Evolutionary conservation across 768 basidiomycete genomes (phyloP), one percentile per base, ranked within the genome.

Genomic region (Cubamyces sp.): DNA sequence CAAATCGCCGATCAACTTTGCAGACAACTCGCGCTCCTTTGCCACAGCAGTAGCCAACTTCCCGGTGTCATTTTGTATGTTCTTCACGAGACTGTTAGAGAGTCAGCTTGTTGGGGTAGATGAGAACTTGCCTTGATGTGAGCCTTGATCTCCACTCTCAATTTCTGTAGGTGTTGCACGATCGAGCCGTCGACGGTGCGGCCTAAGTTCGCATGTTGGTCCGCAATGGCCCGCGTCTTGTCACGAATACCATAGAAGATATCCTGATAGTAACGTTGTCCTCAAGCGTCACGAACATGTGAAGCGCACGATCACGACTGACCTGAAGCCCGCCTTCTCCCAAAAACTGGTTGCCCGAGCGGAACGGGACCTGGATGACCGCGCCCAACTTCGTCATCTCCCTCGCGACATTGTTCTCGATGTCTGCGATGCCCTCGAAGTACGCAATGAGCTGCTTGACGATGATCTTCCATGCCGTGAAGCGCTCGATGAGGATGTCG

Each of bases 291-390:
- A 14, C 11, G 26, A 25, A 14, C 12, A 0, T 26, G 14, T 28
- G 5, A 25, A 26, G 34, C 41, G 60, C 34, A 34, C 11, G 8
- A 3, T 30, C 5, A 34, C 30, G 66, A 57, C 80, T 37, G 61
- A 84, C 88, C 83, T 96, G 94, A 51, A 99, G 79, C 50, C 97
- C 96, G 14, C 92, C 93, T 74, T 98, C 95, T n/a, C 97, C 97
- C 4, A 99, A 81, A 73, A 99, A 99, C 79, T 98, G 96, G 76
- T 97, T 96, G 7, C 95, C 96, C 3, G 92, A 85, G 39, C 90
- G 81, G 79, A 99, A 98, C 0, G 97, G 97, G 0, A 98, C 96
- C 74, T 99, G 96, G 62, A 99, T 96, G 63, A 98, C 93, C 1
- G 89, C 94, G 11, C 92, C 91, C 46, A 99, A 87, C 74, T 96